A percentile compares a stretch with the other conserved stretches of the same genome.
Evolutionary conservation across 495 filamentous ascomycete species (phyloP).

Genomic region (Collariella sp.): DNA sequence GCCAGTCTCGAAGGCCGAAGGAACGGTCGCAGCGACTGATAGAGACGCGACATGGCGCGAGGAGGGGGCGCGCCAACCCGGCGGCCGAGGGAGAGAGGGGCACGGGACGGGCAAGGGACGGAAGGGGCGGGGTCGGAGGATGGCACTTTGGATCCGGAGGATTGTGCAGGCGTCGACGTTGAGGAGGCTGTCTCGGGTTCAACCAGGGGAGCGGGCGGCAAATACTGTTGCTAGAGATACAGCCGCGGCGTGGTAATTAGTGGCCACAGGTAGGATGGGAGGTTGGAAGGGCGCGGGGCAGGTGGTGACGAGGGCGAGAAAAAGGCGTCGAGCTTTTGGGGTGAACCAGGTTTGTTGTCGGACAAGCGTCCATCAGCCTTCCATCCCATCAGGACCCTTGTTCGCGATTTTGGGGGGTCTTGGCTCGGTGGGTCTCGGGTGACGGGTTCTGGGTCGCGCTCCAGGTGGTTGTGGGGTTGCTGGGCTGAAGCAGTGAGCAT

Average conservation of each 20-base stretch:
- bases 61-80: conserved; percentile 28
- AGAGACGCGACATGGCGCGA: conserved; percentile 30
- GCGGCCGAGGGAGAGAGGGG: conserved; percentile 22
- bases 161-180: background rate
- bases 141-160: too few relatives aligned
- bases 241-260: too few relatives aligned
- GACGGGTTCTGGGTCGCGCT: background rate
- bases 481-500: background rate
- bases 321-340: background rate
- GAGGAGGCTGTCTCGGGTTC: too few relatives aligned
- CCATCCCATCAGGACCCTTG: background rate
- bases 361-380: too few relatives aligned
- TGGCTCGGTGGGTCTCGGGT: background rate
- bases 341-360: background rate
- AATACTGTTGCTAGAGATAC: background rate
- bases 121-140: too few relatives aligned
- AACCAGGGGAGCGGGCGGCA: too few relatives aligned
- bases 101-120: background rate
- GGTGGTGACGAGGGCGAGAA: background rate
- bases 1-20: conserved; percentile 9
- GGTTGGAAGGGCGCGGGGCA: background rate
- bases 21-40: conserved; percentile 21
- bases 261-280: too few relatives aligned
- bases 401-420: background rate
- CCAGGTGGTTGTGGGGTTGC: background rate